Conservation (phyloP, 2,329 filamentous ascomycete species). For the Anisogramma anomala region DNA sequence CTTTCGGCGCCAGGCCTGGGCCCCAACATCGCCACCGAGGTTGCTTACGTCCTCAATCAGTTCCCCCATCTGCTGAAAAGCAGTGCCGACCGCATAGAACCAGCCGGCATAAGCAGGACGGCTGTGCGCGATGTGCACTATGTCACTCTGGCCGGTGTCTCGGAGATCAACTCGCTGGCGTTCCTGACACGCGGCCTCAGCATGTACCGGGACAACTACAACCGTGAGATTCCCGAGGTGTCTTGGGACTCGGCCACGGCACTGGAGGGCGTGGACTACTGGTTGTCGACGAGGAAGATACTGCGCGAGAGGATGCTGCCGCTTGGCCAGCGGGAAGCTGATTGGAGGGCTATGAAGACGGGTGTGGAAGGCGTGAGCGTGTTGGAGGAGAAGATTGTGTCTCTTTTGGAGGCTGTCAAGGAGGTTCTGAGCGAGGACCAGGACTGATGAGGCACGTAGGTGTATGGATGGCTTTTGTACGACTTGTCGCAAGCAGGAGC, state of each 20-base stretch:
- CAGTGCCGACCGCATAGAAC: conserved; percentile 61
- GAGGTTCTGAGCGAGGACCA: conserved; percentile 41
- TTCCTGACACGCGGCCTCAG: conserved; percentile 64
- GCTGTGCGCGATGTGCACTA: conserved; percentile 40
- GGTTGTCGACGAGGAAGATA: conserved; percentile 57
- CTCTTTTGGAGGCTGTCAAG: conserved; percentile 51
- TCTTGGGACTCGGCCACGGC: conserved; percentile 63
- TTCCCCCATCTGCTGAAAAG: conserved; percentile 69
- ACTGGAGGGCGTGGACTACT: conserved; percentile 74
- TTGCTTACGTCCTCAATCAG: conserved; percentile 77
- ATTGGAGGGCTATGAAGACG: conserved; percentile 38
- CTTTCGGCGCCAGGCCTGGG: conserved; percentile 59
- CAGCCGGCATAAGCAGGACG: conserved; percentile 43
- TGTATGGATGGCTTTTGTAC: not conserved
- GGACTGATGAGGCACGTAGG: conserved; percentile 25
- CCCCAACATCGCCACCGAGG: conserved; percentile 68
- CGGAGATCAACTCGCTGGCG: conserved; percentile 68
- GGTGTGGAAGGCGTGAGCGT: conserved; percentile 43
- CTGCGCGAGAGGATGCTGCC: conserved; percentile 65
- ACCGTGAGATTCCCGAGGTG: conserved; percentile 61
- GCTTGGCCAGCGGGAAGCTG: conserved; percentile 58
- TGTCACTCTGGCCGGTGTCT: conserved; percentile 61
- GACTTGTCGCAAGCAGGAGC: conserved; percentile 1
- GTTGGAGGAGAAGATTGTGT: conserved; percentile 65
- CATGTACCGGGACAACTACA: conserved; percentile 51